These are phyloP conservation scores for Macrolepiota dolichaula DNA, from an alignment of 768 basidiomycete species.

Conservation along the genomic window DNA sequence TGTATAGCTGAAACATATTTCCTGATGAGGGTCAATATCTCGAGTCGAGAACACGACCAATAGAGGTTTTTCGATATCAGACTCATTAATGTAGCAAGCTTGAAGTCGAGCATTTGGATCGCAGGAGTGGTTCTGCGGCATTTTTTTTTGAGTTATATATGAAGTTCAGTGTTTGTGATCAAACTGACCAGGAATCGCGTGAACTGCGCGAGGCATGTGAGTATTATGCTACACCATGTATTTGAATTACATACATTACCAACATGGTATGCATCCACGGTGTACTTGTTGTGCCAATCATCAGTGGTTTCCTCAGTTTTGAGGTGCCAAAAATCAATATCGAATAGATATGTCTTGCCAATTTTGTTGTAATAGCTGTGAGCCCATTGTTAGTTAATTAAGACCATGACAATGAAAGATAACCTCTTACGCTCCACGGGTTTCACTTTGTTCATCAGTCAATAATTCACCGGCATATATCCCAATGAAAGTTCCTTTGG, in stretches of 20 bases:
- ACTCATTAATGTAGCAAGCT: constrained; percentile 79
- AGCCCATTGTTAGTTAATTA: constrained; percentile 4
- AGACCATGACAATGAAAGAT: background rate
- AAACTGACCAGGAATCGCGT: constrained; percentile 80
- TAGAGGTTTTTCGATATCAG: constrained; percentile 65
- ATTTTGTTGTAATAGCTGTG: constrained; percentile 68
- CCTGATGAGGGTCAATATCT: constrained; percentile 63
- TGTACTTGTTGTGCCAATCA: constrained; percentile 43
- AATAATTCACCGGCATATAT: constrained; percentile 85
- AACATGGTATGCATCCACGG: constrained; percentile 85
- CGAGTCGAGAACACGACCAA: constrained; percentile 62
- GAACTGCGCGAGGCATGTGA: constrained; percentile 47
- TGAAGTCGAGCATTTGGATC: constrained; percentile 77
- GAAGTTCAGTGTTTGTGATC: background rate
- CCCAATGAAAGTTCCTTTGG: constrained; percentile 69
- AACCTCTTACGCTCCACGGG: constrained; percentile 59
- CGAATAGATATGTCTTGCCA: constrained; percentile 79
- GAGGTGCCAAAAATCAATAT: constrained; percentile 76
- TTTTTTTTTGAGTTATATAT: background rate
- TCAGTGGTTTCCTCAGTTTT: constrained; percentile 24
- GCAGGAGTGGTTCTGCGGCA: constrained; percentile 81
- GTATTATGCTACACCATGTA: background rate
- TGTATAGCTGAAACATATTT: constrained; percentile 75
- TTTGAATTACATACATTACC: constrained; percentile 60
- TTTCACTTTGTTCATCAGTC: constrained; percentile 61